These are phyloP conservation scores for Athelia psychrophila DNA, from an alignment of 1,284 basidiomycete genomes.

Conservation along the genomic window DNA sequence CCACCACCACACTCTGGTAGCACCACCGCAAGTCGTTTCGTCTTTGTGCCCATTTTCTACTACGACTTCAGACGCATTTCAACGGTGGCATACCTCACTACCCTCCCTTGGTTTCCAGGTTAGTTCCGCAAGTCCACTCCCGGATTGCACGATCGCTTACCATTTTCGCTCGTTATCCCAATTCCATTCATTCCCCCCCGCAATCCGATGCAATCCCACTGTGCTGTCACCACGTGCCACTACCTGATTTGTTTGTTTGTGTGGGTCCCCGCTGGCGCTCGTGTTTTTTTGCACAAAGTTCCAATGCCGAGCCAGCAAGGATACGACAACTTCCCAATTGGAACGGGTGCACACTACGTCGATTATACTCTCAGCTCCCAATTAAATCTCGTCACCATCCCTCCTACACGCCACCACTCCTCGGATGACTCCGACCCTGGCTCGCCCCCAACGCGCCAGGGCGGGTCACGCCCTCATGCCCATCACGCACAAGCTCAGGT, in stretches of 20 bases:
- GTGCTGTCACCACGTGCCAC: not conserved
- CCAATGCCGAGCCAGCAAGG: not conserved
- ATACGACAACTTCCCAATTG: not conserved
- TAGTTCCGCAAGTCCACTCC: not conserved
- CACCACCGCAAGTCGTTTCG: not conserved
- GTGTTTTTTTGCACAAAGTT: not conserved
- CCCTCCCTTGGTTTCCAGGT: not conserved
- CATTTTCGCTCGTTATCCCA: not conserved
- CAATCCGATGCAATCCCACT: not conserved
- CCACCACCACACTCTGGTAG: not conserved
- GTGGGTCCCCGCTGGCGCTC: not conserved
- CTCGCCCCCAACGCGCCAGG: constrained; percentile 15
- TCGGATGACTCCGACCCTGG: constrained; percentile 29
- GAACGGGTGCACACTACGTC: not conserved
- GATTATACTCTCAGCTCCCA: constrained; percentile 1
- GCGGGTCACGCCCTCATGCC: constrained; percentile 7
- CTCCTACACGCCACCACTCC: constrained; percentile 20
- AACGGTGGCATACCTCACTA: not conserved
- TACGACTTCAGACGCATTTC: not conserved
- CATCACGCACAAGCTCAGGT: constrained; percentile 9
- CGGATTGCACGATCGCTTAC: not conserved
- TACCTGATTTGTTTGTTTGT: constrained; percentile 7
- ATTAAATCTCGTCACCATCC: constrained; percentile 14
- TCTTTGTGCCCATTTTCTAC: not conserved
- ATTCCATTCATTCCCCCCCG: too few relatives aligned